Base-by-base conservation (phyloP, 2,329 filamentous ascomycete genomes). In the Exophiala mesophila region DNA sequence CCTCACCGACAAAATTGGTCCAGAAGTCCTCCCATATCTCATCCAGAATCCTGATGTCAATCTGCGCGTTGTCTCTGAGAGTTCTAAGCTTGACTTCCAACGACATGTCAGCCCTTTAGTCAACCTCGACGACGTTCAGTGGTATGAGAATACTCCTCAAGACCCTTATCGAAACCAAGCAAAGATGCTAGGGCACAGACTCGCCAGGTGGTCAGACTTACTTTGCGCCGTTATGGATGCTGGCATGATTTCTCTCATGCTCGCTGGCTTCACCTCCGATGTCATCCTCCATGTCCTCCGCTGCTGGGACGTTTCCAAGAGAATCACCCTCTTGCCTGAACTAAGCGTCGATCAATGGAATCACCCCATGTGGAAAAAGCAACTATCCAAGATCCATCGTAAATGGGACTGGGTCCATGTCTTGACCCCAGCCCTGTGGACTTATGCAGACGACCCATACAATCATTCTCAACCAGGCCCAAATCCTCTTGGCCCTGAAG, bases 321-420 rank as follows among this genome's bases (percentile, higher is more conserved):
- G 83, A 55, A 84, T 94, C 20, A 67, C 95, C 36, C 69, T 96
- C 44, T 82, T 94, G 5, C 88, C 89, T 0, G 87, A 86, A 52
- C 94, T 96, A 88, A 90, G 85, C 23, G 80, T 79, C 1, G 76
- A 85, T 47, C 88, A 90, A 80, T 94, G 88, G 88, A 81, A 89
- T 59, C 88, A 92, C 57, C 87, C 88, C 2, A 82, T 89, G 67
- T 94, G 87, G 12, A 86, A 85, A 67, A 84, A 88, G 57, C 88
- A 95, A 59, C 74, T 95, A 47, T 83, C 78, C 63, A 92, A 94
- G 65, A 78, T 95, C 30, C 76, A 82, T 51, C 73, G 79, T 50
- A 89, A 88, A 61, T 94, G 87, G 87, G 82, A 82, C 39, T 95
- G 88, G 87, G 78, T 95, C 39, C 77, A 83, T 49, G 80, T 92